Evolutionary conservation across 768 basidiomycete genomes (phyloP), one percentile per base, ranked within the genome.

Genomic region (Suillus clintonianus): DNA sequence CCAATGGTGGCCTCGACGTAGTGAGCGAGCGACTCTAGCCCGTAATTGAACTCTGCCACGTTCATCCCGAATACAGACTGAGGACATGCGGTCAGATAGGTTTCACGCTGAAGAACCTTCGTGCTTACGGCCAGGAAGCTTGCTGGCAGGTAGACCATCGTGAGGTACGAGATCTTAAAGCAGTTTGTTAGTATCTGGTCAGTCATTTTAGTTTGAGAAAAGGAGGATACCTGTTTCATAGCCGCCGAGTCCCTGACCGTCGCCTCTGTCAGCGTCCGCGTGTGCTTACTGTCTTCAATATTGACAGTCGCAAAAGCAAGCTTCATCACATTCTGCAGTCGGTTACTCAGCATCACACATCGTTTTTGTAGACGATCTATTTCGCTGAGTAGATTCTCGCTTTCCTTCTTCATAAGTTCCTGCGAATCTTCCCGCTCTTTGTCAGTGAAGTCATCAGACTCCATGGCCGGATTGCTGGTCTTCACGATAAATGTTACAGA

Each of bases 21-120:
- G 56, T 79, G 78, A 3, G 42, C 45, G 1, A 86, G 67, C 0
- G 79, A 79, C 55, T 69, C 74, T 22, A 63, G 36, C 10, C 70
- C 69, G 70, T 63, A 59, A 60, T 78, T 80, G 61, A 87, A 75
- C 66, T 82, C 82, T 13, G 34, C 19, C 47, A 87, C 70, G 63
- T 87, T 88, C 86, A 87, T 88, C 5, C 86, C 82, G 59, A 86
- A 87, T 5, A 82, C 74, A 19, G 77, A 73, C 86, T 87, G 63
- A 10, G 15, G 9, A 8, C 1, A 19, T 39, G 17, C 17, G 24
- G 22, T 51, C 48, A 45, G 43, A 17, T 4, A 9, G 5, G 34
- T 34, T 32, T 7, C 10, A 17, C 11, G 41, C 5, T 13, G n/a
- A 30, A 53, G 19, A 34, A 17, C 4, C 8, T 19, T 4, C 4